Conservation (phyloP, 179 eudicot species). For the Drosera spatulata region DNA sequence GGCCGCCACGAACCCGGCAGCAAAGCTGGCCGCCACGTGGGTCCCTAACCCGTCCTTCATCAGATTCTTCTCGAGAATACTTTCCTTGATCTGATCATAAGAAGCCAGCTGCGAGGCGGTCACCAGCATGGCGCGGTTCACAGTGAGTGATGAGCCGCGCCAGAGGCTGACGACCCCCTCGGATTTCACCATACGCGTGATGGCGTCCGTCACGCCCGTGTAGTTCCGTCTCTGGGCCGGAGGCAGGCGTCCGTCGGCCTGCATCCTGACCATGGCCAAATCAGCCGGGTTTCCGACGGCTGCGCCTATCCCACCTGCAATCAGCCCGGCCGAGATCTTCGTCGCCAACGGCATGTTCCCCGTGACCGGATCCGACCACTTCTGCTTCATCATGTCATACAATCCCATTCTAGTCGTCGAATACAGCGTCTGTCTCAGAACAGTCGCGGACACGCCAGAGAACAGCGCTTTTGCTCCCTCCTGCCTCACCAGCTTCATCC, state of each 20-base stretch:
- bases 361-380: conserved; percentile 51
- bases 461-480: conserved; percentile 64
- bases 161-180: conserved; percentile 70
- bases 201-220: conserved; percentile 63
- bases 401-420: conserved; percentile 95
- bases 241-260: conserved; percentile 90
- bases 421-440: conserved; percentile 76
- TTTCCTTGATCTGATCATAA: conserved; percentile 75
- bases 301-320: conserved; percentile 86
- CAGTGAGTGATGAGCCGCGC: conserved; percentile 92
- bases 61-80: conserved; percentile 28
- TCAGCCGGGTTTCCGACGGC: conserved; percentile 95
- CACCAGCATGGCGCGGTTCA: conserved; percentile 93
- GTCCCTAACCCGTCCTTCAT: conserved; percentile 88
- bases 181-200: conserved; percentile 37
- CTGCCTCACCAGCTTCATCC: conserved; percentile 43
- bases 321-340: conserved; percentile 63
- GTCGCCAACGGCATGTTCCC: conserved; percentile 32
- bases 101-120: conserved; percentile 89
- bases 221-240: conserved; percentile 53
- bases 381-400: conserved; percentile 57
- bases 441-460: conserved; percentile 93
- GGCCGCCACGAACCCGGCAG: conserved; percentile 93
- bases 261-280: conserved; percentile 94
- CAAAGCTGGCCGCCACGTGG: conserved; percentile 79